Evolutionary conservation across 2,329 filamentous ascomycete genomes (phyloP).

Genomic region (Chaetomiaceae sp.): DNA sequence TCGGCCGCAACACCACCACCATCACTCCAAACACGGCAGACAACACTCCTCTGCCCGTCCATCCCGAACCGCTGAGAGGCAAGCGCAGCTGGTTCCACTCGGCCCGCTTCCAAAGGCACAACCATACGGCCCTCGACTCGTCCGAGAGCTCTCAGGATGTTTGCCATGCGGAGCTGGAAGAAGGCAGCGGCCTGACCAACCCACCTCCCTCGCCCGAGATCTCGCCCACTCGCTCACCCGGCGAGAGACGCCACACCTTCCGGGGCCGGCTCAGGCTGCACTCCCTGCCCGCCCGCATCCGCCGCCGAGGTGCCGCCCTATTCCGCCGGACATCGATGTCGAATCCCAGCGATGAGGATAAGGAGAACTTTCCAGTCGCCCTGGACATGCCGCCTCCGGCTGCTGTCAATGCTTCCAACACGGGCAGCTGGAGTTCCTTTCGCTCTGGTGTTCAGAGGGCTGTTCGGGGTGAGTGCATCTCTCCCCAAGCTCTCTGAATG

Average conservation of each 20-base stretch:
- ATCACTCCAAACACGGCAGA: neutral
- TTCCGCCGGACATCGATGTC: neutral
- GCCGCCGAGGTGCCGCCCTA: neutral
- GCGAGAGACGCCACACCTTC: neutral
- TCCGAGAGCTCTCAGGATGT: neutral
- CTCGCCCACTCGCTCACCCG: neutral
- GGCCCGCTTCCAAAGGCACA: neutral
- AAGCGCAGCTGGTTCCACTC: conserved; percentile 8
- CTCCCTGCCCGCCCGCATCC: conserved; percentile 5
- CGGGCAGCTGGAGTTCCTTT: conserved; percentile 13
- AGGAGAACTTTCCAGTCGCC: neutral
- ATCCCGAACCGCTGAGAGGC: neutral
- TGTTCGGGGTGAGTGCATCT: conserved; percentile 2
- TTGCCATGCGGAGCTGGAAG: neutral
- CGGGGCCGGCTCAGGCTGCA: neutral
- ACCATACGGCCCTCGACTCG: neutral
- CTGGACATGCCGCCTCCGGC: neutral
- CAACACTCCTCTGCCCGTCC: neutral
- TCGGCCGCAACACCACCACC: neutral
- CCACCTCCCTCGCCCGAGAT: neutral
- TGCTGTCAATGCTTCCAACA: neutral
- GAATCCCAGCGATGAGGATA: neutral
- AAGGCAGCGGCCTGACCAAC: neutral
- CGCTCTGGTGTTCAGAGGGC: conserved; percentile 8
- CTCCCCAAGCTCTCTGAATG: neutral